These are phyloP conservation scores for Colletotrichum liriopes DNA, from an alignment of 2,329 filamentous ascomycete genomes.

Conservation along the genomic window DNA sequence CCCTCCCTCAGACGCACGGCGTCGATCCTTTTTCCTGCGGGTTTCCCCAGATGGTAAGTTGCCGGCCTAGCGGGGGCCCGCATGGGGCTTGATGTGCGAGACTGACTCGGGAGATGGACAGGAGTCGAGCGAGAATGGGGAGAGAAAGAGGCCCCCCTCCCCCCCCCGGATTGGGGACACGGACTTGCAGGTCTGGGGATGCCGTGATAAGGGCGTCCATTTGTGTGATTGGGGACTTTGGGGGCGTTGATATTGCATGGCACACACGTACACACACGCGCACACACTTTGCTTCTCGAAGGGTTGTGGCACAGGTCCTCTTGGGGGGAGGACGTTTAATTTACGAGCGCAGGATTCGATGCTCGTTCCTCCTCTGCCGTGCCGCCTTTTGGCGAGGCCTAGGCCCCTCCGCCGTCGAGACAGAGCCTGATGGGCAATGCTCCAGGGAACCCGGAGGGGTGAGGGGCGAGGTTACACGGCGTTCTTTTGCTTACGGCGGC, in stretches of 20 bases:
- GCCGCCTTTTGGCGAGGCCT: neutral
- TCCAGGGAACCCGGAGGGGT: neutral
- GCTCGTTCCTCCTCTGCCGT: neutral
- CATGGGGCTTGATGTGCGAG: slow-evolving; percentile 3
- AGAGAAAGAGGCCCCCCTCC: neutral
- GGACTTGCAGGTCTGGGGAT: neutral
- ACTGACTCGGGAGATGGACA: slow-evolving; percentile 39
- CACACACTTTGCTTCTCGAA: neutral
- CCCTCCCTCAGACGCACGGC: slow-evolving; percentile 7
- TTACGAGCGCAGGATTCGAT: neutral
- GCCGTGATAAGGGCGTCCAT: slow-evolving; percentile 8
- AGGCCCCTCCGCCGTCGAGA: neutral
- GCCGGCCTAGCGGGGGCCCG: slow-evolving; percentile 16
- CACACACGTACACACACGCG: neutral
- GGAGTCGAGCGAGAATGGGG: neutral
- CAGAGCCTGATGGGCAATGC: neutral
- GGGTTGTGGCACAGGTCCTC: neutral
- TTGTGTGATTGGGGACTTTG: slow-evolving; percentile 3
- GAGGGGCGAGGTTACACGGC: neutral
- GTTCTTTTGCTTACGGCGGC: neutral
- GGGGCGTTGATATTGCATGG: slow-evolving; percentile 4
- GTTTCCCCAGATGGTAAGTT: slow-evolving; percentile 13
- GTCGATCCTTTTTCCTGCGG: slow-evolving; percentile 21
- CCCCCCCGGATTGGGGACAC: neutral
- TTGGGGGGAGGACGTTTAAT: neutral